phyloP scores from a whole-genome alignment of 1,284 basidiomycete species.

The Cutaneotrichosporon cavernicola region DNA sequence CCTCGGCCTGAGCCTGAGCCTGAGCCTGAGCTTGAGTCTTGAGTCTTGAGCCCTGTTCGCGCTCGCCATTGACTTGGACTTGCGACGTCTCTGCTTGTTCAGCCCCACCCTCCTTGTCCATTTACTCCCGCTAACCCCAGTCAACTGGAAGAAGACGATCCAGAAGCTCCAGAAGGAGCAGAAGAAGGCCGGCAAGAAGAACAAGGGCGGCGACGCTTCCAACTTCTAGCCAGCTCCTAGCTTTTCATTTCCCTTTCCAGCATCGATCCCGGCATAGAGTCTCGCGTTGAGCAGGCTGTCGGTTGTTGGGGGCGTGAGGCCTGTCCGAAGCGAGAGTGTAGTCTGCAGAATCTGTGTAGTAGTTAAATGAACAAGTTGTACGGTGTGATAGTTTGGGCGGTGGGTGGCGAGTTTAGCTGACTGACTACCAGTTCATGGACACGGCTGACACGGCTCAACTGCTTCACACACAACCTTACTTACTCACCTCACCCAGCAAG shows the following conservation, averaged over 20 bases:
- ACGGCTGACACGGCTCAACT: background rate
- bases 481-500: no score
- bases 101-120: background rate
- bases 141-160: slow-evolving; percentile 55
- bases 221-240: slow-evolving; percentile 7
- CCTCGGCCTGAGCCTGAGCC: no score
- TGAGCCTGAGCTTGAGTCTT: background rate
- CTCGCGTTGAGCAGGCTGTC: slow-evolving; percentile 10
- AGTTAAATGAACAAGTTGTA: slow-evolving; percentile 14
- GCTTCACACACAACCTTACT: background rate
- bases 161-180: slow-evolving; percentile 51
- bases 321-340: slow-evolving; percentile 9
- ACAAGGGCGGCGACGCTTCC: slow-evolving; percentile 5
- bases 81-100: background rate
- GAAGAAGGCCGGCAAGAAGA: slow-evolving; percentile 36
- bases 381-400: background rate
- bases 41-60: background rate
- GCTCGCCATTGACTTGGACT: no score
- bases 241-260: no score
- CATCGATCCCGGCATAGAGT: slow-evolving; percentile 9
- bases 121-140: slow-evolving; percentile 22
- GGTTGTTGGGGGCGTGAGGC: background rate
- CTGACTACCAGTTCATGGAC: background rate
- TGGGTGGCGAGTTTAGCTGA: background rate
- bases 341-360: slow-evolving; percentile 3